phyloP scores from a whole-genome alignment of 2,329 filamentous ascomycete species.

The Zymoseptoria brevis region DNA sequence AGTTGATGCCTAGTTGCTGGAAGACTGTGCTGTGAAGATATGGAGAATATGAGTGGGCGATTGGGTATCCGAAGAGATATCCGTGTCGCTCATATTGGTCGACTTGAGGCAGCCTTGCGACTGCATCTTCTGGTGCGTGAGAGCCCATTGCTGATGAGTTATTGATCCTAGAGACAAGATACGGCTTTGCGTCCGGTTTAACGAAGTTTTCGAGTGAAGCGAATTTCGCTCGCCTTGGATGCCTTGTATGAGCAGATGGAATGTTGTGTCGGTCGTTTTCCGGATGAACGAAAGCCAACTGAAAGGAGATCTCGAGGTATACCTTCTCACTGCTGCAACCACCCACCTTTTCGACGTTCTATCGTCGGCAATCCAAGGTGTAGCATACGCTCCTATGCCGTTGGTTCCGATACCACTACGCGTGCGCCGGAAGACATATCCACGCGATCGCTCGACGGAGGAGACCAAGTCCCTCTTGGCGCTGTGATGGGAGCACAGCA shows the following conservation, averaged over 20 bases:
- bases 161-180: no score
- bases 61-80: slow-evolving; percentile 51
- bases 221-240: not conserved
- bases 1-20: slow-evolving; percentile 43
- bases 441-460: not conserved
- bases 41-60: slow-evolving; percentile 50
- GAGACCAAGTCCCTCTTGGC: not conserved
- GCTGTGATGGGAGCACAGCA: not conserved
- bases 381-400: not conserved
- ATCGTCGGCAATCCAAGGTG: not conserved
- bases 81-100: slow-evolving; percentile 41
- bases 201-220: not conserved
- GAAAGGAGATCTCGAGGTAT: not conserved
- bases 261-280: not conserved
- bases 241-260: not conserved
- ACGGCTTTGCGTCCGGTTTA: not conserved
- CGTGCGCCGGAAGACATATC: not conserved
- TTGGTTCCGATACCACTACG: not conserved
- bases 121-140: slow-evolving; percentile 11
- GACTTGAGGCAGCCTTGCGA: slow-evolving; percentile 20
- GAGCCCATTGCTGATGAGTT: slow-evolving; percentile 3
- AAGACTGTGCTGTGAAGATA: slow-evolving; percentile 49
- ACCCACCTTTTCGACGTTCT: not conserved
- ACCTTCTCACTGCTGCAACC: not conserved
- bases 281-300: not conserved